Evolutionary conservation across 2,329 filamentous ascomycete genomes (phyloP).

Genomic region (Fusarium chuoi): DNA sequence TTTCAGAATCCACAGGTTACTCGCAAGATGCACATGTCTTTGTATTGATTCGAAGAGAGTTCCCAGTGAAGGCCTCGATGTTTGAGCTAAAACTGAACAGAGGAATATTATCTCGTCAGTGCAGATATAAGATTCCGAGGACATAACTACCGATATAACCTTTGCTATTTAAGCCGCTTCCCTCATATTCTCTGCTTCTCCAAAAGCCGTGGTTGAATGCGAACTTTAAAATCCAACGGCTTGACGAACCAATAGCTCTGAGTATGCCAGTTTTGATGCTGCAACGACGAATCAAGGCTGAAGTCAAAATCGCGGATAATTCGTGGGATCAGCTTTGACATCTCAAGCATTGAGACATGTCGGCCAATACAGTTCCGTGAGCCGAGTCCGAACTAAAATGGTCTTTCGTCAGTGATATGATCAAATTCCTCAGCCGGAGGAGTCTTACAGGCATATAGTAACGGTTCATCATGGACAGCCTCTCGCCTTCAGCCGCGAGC

Average conservation of each 20-base stretch:
- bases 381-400: conserved; percentile 36
- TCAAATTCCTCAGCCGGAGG: rapidly evolving
- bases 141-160: background rate
- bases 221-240: conserved; percentile 16
- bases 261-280: conserved; percentile 8
- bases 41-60: rapidly evolving
- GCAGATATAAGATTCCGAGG: rapidly evolving
- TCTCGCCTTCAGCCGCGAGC: background rate
- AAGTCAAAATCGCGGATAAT: conserved; percentile 40
- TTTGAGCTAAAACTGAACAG: no score
- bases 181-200: background rate
- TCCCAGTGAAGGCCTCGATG: background rate
- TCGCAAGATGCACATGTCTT: background rate
- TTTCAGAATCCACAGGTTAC: rapidly evolving
- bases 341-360: conserved; percentile 41
- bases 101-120: rapidly evolving
- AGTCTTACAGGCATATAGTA: conserved; percentile 37
- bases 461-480: conserved; percentile 33
- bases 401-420: background rate
- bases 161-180: rapidly evolving
- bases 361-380: conserved; percentile 39
- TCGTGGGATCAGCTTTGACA: conserved; percentile 36
- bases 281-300: conserved; percentile 1
- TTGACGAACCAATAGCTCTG: conserved; percentile 35
- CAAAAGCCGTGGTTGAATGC: background rate